These are phyloP conservation scores for Alternaria hordeiaustralica DNA, from an alignment of 2,329 filamentous ascomycete genomes.

Conservation along the genomic window DNA sequence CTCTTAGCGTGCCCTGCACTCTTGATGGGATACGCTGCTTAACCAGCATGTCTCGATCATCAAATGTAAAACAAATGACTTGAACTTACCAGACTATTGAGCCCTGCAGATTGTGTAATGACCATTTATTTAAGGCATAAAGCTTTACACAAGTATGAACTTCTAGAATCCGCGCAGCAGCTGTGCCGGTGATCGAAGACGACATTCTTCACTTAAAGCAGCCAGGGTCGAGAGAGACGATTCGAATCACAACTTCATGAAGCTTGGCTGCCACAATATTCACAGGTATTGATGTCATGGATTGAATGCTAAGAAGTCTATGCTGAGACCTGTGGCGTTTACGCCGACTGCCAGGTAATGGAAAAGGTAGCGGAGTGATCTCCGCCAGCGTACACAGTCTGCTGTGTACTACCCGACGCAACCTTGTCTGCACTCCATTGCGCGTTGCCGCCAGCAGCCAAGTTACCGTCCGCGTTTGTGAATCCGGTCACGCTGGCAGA, in stretches of 20 bases:
- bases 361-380: conserved; percentile 42
- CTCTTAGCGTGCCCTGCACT: neutral
- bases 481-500: conserved; percentile 55
- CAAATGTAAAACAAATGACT: neutral
- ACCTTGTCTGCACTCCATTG: conserved; percentile 54
- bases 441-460: conserved; percentile 49
- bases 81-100: neutral
- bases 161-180: neutral
- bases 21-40: neutral
- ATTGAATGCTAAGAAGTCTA: neutral
- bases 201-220: neutral
- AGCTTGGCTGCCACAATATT: neutral
- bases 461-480: conserved; percentile 39
- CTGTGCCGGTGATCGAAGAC: neutral
- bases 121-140: neutral
- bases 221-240: neutral
- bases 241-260: neutral
- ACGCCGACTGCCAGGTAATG: conserved; percentile 47
- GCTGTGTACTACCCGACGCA: conserved; percentile 53
- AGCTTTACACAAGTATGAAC: neutral
- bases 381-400: conserved; percentile 50
- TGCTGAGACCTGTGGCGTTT: neutral
- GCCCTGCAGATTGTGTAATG: neutral
- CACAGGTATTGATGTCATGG: neutral
- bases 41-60: neutral